Evolutionary conservation across 768 basidiomycete genomes (phyloP).

Genomic region (Mycena galericulata): DNA sequence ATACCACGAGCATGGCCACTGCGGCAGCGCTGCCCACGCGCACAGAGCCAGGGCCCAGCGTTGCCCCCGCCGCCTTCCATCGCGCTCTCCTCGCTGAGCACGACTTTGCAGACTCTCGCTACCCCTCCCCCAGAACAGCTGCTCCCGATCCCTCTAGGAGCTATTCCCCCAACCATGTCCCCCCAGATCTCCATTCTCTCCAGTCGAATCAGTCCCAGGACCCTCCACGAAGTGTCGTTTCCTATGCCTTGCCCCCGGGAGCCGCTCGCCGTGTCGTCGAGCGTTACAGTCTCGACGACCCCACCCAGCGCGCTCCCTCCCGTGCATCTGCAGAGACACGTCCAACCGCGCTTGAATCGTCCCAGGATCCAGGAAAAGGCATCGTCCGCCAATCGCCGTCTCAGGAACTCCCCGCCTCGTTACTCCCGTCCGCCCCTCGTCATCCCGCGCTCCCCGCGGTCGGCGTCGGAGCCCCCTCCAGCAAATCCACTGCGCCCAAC

Average conservation of each 20-base stretch:
- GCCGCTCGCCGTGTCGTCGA: slow-evolving; percentile 58
- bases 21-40: slow-evolving; percentile 14
- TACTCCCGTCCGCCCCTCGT: slow-evolving; percentile 56
- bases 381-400: slow-evolving; percentile 39
- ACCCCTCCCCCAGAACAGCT: slow-evolving; percentile 19
- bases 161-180: slow-evolving; percentile 24
- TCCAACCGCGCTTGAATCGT: slow-evolving; percentile 45
- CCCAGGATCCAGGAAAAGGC: slow-evolving; percentile 36
- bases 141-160: slow-evolving; percentile 16
- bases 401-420: slow-evolving; percentile 43
- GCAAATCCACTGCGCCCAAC: slow-evolving; percentile 46
- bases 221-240: slow-evolving; percentile 51
- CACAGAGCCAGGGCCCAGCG: slow-evolving; percentile 15
- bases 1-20: slow-evolving; percentile 16
- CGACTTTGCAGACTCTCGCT: slow-evolving; percentile 31
- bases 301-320: slow-evolving; percentile 49
- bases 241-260: slow-evolving; percentile 59
- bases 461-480: slow-evolving; percentile 44
- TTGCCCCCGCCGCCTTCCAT: slow-evolving; percentile 21
- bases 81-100: slow-evolving; percentile 22
- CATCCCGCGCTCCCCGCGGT: slow-evolving; percentile 59
- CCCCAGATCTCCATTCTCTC: slow-evolving; percentile 46
- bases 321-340: slow-evolving; percentile 50
- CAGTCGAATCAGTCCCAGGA: slow-evolving; percentile 49
- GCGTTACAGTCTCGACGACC: slow-evolving; percentile 65